Percentiles rank a stretch among this genome's conserved stretches.
phyloP scores from a whole-genome alignment of 2,329 filamentous ascomycete species.

The Fusarium napiforme region DNA sequence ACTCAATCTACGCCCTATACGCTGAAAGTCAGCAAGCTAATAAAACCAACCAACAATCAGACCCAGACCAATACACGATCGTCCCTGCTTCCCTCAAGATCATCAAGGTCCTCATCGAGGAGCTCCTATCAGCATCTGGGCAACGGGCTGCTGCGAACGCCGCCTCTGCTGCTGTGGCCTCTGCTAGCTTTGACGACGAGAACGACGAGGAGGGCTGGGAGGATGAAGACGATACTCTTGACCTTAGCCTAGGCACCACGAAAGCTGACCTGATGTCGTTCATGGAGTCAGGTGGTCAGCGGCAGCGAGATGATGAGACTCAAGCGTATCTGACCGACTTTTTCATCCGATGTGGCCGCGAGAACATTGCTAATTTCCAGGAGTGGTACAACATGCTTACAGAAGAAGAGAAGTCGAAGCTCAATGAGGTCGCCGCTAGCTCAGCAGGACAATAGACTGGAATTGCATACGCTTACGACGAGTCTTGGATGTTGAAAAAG shows the following conservation, averaged over 20 bases:
- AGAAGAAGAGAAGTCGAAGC: slow-evolving; percentile 66
- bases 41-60: slow-evolving; percentile 53
- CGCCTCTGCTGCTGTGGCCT: slow-evolving; percentile 71
- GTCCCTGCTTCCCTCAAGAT: slow-evolving; percentile 94
- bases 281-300: slow-evolving; percentile 64
- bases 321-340: slow-evolving; percentile 86
- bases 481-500: not conserved
- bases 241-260: slow-evolving; percentile 75
- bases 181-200: slow-evolving; percentile 69
- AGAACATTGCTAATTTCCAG: slow-evolving; percentile 66
- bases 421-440: slow-evolving; percentile 63
- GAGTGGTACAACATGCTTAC: slow-evolving; percentile 66
- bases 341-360: slow-evolving; percentile 71
- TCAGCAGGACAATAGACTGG: slow-evolving; percentile 47
- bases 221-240: slow-evolving; percentile 80
- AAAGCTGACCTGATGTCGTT: slow-evolving; percentile 85
- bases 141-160: slow-evolving; percentile 68
- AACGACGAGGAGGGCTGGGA: slow-evolving; percentile 89
- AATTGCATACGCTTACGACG: not conserved
- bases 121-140: slow-evolving; percentile 84
- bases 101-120: slow-evolving; percentile 92
- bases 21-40: slow-evolving; percentile 43
- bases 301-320: slow-evolving; percentile 89
- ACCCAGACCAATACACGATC: slow-evolving; percentile 89
- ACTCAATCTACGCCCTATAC: slow-evolving; percentile 36